A percentile compares a stretch with the other conserved stretches of the same genome.
These are phyloP conservation scores for Linum lewisii DNA, from an alignment of 345 rosid species.

Conservation along the genomic window DNA sequence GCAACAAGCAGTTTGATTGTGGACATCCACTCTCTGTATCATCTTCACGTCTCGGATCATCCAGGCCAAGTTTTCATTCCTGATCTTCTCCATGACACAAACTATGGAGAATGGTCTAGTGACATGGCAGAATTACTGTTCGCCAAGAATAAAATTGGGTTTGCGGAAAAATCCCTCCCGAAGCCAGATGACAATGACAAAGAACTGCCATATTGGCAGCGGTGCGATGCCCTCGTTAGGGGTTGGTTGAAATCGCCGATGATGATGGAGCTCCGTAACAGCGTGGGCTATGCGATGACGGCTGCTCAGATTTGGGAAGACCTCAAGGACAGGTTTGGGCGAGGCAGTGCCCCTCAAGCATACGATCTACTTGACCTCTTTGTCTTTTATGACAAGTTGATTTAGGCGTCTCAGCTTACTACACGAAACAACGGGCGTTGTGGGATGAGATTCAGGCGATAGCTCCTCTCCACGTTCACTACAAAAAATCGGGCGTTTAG, in stretches of 20 bases:
- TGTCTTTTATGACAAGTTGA: neutral
- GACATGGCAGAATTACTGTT: neutral
- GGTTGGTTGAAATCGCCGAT: no score
- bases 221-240: no score
- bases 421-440: conserved; percentile 3
- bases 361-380: neutral
- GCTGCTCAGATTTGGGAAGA: neutral
- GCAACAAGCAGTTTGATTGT: no score
- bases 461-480: no score
- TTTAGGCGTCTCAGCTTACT: neutral
- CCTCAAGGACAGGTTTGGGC: conserved; percentile 4
- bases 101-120: neutral
- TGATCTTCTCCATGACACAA: neutral
- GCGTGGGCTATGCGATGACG: neutral
- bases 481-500: no score
- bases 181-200: neutral
- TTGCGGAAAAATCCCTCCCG: neutral
- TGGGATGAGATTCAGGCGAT: conserved; percentile 11
- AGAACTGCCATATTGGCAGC: neutral
- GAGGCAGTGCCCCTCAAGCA: conserved; percentile 6
- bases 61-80: neutral
- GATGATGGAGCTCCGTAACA: neutral
- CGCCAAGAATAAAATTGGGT: neutral
- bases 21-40: neutral
- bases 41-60: neutral